phyloP scores from a whole-genome alignment of 148 eudicot genomes.

The Diospyros lotus region DNA sequence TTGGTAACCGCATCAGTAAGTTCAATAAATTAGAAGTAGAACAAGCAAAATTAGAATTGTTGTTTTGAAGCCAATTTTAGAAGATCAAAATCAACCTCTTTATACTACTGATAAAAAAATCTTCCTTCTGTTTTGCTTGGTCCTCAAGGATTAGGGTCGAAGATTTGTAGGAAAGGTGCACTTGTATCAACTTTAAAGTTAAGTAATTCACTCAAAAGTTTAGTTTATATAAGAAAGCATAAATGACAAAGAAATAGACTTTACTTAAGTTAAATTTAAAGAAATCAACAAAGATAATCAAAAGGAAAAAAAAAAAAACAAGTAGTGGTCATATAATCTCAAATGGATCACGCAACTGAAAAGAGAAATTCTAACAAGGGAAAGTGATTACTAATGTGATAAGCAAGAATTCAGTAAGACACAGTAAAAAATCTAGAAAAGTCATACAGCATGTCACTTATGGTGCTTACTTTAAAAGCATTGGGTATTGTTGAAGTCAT shows the following conservation, averaged over 20 bases:
- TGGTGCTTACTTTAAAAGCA: constrained; percentile 73
- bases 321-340: not conserved
- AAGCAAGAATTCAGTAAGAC: not conserved
- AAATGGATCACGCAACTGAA: not conserved
- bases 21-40: too few relatives aligned
- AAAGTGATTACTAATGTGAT: not conserved
- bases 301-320: not conserved
- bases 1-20: too few relatives aligned
- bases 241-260: not conserved
- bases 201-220: not conserved
- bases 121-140: not conserved
- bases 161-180: not conserved
- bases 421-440: not conserved
- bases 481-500: constrained; percentile 69
- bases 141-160: not conserved
- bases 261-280: too few relatives aligned
- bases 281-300: too few relatives aligned
- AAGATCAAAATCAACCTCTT: too few relatives aligned
- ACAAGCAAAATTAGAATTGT: too few relatives aligned
- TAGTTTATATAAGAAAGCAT: not conserved
- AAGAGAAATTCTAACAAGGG: not conserved
- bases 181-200: not conserved
- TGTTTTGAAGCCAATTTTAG: too few relatives aligned
- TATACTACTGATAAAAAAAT: not conserved
- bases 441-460: not conserved